Percentiles rank a stretch among this genome's conserved stretches.
phyloP scores from a whole-genome alignment of 129 eudicot species.

The Flaveria robusta region DNA sequence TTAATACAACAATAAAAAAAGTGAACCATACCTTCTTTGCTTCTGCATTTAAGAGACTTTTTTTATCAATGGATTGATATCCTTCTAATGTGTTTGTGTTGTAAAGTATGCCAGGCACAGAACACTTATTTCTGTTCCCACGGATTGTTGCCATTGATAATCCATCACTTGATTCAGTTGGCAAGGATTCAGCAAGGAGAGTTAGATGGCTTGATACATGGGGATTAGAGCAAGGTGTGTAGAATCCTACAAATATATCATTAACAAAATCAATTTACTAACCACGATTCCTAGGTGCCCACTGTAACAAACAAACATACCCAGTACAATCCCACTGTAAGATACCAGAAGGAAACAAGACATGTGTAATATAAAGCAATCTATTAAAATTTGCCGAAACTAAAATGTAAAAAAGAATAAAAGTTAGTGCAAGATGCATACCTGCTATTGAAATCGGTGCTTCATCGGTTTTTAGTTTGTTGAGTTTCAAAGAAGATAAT shows the following conservation, averaged over 20 bases:
- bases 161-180: slow-evolving; percentile 59
- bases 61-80: slow-evolving; percentile 66
- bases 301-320: too few species aligned
- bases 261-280: neutral
- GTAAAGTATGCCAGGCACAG: slow-evolving; percentile 75
- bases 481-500: slow-evolving; percentile 82
- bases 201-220: slow-evolving; percentile 75
- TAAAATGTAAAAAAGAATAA: neutral
- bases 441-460: slow-evolving; percentile 84
- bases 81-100: slow-evolving; percentile 87
- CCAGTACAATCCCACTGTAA: too few species aligned
- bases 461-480: slow-evolving; percentile 76
- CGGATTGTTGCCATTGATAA: slow-evolving; percentile 34
- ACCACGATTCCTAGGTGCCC: neutral
- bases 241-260: slow-evolving; percentile 57
- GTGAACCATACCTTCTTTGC: slow-evolving; percentile 61
- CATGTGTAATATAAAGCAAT: too few species aligned
- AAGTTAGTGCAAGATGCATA: slow-evolving; percentile 40
- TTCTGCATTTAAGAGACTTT: slow-evolving; percentile 61
- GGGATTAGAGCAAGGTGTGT: slow-evolving; percentile 72
- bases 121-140: slow-evolving; percentile 82
- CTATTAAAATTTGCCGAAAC: too few species aligned
- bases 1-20: neutral
- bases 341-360: too few species aligned
- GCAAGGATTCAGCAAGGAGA: slow-evolving; percentile 77